Conservation (phyloP, 2,329 filamentous ascomycete species). For the Penicillium brasilianum region DNA sequence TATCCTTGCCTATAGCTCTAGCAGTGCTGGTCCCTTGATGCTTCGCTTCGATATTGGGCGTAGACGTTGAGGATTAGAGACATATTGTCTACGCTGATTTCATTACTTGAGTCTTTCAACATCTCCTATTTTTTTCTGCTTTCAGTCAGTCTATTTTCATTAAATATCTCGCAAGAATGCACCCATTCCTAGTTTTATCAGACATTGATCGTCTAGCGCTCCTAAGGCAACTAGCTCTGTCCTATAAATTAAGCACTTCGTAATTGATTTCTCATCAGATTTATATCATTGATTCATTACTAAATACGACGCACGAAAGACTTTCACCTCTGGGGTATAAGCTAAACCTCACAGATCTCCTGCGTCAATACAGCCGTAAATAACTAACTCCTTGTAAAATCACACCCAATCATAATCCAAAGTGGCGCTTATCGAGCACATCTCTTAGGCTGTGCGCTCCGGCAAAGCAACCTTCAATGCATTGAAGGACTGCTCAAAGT, state of each 20-base stretch:
- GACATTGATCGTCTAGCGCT: too few species aligned
- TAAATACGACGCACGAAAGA: neutral
- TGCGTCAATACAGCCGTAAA: neutral
- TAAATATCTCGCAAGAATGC: too few species aligned
- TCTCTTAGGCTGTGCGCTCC: constrained; percentile 23
- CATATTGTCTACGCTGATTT: too few species aligned
- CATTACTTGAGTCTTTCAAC: too few species aligned
- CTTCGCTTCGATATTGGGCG: too few species aligned
- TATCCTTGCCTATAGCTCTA: too few species aligned
- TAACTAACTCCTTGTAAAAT: neutral
- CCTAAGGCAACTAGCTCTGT: too few species aligned
- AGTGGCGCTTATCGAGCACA: neutral
- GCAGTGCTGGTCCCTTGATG: too few species aligned
- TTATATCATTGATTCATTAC: neutral
- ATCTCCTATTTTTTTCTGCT: too few species aligned
- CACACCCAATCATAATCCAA: neutral
- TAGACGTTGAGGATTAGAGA: too few species aligned
- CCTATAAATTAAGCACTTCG: neutral
- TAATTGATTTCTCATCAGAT: neutral
- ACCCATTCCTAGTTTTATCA: too few species aligned
- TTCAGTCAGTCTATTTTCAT: too few species aligned
- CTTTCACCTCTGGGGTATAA: neutral
- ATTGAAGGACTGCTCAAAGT: constrained; percentile 90
- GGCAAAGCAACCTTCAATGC: constrained; percentile 52
- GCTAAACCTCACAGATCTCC: neutral